phyloP scores from a whole-genome alignment of 352 stramenopile genomes.

The Saprolegnia diclina region DNA sequence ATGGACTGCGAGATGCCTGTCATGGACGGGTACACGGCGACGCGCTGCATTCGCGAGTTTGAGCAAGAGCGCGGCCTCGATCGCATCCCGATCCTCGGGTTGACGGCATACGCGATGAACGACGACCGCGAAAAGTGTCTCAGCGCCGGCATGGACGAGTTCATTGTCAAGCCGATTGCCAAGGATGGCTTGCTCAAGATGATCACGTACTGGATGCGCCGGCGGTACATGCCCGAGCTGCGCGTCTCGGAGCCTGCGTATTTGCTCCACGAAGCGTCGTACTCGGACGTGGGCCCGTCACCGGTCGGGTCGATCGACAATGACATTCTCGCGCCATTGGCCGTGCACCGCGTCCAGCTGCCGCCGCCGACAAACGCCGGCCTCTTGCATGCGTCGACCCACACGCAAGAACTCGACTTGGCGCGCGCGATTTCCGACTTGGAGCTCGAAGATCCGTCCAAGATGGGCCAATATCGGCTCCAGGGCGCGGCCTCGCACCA shows the following conservation, averaged over 20 bases:
- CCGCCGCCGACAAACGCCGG: neutral
- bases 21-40: conserved; percentile 75
- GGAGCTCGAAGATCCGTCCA: conserved; percentile 70
- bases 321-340: conserved; percentile 25
- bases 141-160: conserved; percentile 64
- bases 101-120: conserved; percentile 71
- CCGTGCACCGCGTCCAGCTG: neutral
- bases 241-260: conserved; percentile 11
- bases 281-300: conserved; percentile 17
- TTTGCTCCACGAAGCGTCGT: conserved; percentile 13
- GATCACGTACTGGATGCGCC: conserved; percentile 60
- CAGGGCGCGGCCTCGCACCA: conserved; percentile 31
- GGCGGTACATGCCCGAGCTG: conserved; percentile 37
- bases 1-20: conserved; percentile 82
- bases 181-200: conserved; percentile 56
- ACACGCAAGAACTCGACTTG: conserved; percentile 76
- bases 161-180: conserved; percentile 74
- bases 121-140: conserved; percentile 70
- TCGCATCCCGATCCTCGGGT: conserved; percentile 56
- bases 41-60: conserved; percentile 52
- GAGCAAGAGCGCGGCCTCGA: conserved; percentile 53
- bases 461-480: conserved; percentile 45
- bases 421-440: conserved; percentile 69
- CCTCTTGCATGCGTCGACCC: conserved; percentile 39
- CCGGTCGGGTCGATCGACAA: conserved; percentile 30